Evolutionary conservation across 192 early-diverging fungal genomes (phyloP).

Genomic region (Funneliformis mosseae): DNA sequence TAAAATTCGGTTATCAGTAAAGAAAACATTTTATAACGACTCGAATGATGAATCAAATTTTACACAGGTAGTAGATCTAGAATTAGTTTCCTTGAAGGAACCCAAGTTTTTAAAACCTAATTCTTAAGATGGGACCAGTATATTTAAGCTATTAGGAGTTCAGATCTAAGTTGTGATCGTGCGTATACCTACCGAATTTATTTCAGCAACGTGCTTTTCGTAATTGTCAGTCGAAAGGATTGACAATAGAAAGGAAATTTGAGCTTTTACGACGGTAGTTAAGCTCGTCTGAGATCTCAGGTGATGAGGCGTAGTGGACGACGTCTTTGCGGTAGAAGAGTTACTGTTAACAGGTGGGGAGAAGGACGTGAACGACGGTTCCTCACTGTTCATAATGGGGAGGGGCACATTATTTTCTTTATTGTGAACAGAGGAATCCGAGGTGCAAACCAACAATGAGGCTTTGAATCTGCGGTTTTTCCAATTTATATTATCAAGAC

Average conservation of each 20-base stretch:
- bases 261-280: constrained; percentile 60
- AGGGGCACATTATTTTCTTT: constrained; percentile 45
- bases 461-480: background rate
- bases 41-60: no score
- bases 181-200: constrained; percentile 47
- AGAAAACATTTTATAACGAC: background rate
- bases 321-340: constrained; percentile 49
- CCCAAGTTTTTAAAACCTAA: no score
- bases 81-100: no score
- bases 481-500: background rate
- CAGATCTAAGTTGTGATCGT: background rate
- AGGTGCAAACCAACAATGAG: constrained; percentile 23
- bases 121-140: background rate
- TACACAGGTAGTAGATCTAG: no score
- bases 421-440: constrained; percentile 27
- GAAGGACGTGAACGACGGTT: constrained; percentile 42
- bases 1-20: background rate
- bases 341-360: constrained; percentile 41
- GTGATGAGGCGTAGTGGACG: constrained; percentile 49
- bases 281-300: constrained; percentile 52
- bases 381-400: constrained; percentile 62
- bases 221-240: constrained; percentile 57
- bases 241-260: constrained; percentile 55
- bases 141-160: background rate
- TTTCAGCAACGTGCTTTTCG: constrained; percentile 51